Conservation (phyloP, 441 rosid genomes). For the Mallotus repandus region DNA sequence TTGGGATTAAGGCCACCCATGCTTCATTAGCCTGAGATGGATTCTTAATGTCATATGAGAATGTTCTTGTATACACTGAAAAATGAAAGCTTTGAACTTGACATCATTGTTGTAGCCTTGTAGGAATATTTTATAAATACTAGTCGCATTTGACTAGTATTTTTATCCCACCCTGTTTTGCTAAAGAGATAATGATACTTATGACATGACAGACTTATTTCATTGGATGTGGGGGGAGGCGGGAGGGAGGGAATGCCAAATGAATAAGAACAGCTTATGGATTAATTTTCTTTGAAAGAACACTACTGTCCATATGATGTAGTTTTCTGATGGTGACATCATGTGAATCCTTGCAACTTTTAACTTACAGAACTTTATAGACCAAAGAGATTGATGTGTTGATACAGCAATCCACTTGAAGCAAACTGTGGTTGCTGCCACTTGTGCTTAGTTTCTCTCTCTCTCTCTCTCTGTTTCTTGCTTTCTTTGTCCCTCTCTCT, state of each 20-base stretch:
- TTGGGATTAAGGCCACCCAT: neutral
- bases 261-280: no score
- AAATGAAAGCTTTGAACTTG: neutral
- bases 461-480: neutral
- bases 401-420: constrained; percentile 1
- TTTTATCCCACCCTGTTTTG: neutral
- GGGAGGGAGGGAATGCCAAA: no score
- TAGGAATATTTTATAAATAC: neutral
- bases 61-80: neutral
- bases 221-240: no score
- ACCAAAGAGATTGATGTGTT: neutral
- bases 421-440: neutral
- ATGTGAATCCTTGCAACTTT: neutral
- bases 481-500: no score
- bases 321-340: neutral
- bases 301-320: neutral
- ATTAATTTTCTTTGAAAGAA: neutral
- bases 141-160: no score
- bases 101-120: neutral
- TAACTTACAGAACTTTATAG: neutral
- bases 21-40: neutral
- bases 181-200: no score
- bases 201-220: no score
- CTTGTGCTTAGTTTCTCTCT: neutral
- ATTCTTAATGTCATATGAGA: neutral